Conservation (phyloP, 345 rosid species). For the Raphanus raphanistrum region DNA sequence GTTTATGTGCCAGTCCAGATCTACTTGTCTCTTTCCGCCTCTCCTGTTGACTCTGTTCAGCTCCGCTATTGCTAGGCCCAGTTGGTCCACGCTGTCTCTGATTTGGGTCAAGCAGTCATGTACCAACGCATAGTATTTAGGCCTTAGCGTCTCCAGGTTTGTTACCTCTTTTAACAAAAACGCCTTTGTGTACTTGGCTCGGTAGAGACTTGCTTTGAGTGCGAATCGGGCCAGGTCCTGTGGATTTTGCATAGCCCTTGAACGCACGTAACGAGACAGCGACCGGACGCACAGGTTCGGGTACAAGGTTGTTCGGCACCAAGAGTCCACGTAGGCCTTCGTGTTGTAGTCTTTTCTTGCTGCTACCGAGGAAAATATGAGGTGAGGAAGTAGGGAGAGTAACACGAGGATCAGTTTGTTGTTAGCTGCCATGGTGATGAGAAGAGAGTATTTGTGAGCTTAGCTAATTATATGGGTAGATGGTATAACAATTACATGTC, state of each 20-base stretch:
- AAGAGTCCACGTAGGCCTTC: constrained; percentile 44
- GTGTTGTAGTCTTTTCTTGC: constrained; percentile 22
- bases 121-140: constrained; percentile 48
- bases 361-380: constrained; percentile 12
- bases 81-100: constrained; percentile 53
- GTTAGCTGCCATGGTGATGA: constrained; percentile 18
- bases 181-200: constrained; percentile 49
- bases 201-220: constrained; percentile 60
- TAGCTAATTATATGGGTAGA: not conserved
- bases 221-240: constrained; percentile 65
- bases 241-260: constrained; percentile 44
- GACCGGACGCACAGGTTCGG: constrained; percentile 54
- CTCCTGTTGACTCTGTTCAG: constrained; percentile 42
- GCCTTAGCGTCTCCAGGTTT: constrained; percentile 42
- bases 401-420: constrained; percentile 27
- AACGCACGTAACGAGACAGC: constrained; percentile 49
- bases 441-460: not conserved
- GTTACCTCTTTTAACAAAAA: constrained; percentile 33
- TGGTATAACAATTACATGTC: not conserved
- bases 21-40: constrained; percentile 11
- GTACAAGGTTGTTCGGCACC: constrained; percentile 62
- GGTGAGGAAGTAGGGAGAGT: constrained; percentile 25
- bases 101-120: constrained; percentile 68
- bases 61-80: constrained; percentile 60
- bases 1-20: not conserved